Percentiles rank a stretch among this genome's conserved stretches.
Conservation (phyloP, 257 asterid species). For the Knoxia roxburghii region DNA sequence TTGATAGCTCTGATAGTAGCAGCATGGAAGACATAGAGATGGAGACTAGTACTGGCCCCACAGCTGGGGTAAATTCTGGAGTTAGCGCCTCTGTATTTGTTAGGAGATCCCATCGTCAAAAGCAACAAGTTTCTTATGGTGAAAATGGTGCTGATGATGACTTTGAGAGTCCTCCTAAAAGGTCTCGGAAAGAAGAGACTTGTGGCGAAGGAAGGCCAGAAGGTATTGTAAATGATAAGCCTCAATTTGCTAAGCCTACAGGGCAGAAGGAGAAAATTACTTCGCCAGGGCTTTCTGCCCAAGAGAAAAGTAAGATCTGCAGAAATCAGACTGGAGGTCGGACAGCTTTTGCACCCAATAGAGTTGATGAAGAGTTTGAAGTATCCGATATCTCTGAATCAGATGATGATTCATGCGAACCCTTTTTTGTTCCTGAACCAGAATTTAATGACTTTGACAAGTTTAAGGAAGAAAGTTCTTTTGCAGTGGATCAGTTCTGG, state of each 20-base stretch:
- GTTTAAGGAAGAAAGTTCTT: conserved; percentile 33
- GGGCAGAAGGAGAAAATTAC: conserved; percentile 22
- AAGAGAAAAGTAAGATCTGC: conserved; percentile 17
- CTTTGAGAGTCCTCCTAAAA: conserved; percentile 28
- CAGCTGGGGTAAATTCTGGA: conserved; percentile 31
- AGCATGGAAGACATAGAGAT: conserved; percentile 33
- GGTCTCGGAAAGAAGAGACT: conserved; percentile 26
- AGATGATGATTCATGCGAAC: conserved; percentile 16
- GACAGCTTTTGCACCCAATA: conserved; percentile 12
- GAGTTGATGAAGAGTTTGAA: conserved; percentile 28
- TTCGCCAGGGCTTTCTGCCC: conserved; percentile 23
- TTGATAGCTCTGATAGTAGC: conserved; percentile 40
- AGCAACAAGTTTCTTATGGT: conserved; percentile 48
- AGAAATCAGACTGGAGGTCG: conserved; percentile 15
- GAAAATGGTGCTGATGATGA: conserved; percentile 51
- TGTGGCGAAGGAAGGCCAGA: conserved; percentile 21
- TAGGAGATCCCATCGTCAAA: conserved; percentile 59
- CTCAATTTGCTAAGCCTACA: conserved; percentile 13
- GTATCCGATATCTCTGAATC: conserved; percentile 38
- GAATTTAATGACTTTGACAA: conserved; percentile 71
- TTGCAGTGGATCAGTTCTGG: conserved; percentile 62
- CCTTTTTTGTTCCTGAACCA: conserved; percentile 42
- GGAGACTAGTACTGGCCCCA: conserved; percentile 22
- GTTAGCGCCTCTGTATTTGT: conserved; percentile 20
- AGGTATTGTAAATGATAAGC: conserved; percentile 19